Evolutionary conservation across 148 eudicot genomes (phyloP), one percentile per base, ranked within the genome.

Genomic region (Chenopodium formosanum): DNA sequence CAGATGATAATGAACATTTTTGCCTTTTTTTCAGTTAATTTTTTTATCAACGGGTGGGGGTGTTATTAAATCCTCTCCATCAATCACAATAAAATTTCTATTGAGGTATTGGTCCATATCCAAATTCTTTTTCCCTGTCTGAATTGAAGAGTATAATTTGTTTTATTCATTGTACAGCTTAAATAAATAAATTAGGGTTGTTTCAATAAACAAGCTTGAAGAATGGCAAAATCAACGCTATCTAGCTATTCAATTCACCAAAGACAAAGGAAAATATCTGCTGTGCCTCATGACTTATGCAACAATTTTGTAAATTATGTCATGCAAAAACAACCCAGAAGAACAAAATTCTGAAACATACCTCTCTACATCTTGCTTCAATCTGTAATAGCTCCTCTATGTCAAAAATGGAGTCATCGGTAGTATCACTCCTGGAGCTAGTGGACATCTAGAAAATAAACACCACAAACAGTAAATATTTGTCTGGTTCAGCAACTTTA

Each of bases 281-380:
- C 3, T 27, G 11, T 46, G 70, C 48, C 32, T 68, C 63, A 69
- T 34, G 48, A 48, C 37, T 60, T 46, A 12, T 37, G 32, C 66
- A 81, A 62, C 27, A 48, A 25, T 85, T 48, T 3, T 60, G 9
- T 1, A 46, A 27, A 52, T 70, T 48, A 31, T 29, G 31, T 31
- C 34, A 74, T 65, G 50, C 4, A 77, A 2, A 82, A 19, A 68
- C 70, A 73, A 74, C 10, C 52, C 67, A 64, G 2, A 44, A 78
- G 29, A 47, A 47, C 6, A 79, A 62, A 77, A 34, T 70, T 79
- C 77, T 79, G 44, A 40, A 77, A 76, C 34, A 70, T 91, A 94
- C 98, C 96, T 92, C 93, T 86, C 85, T 86, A 83, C 92, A 94
- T 83, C 97, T 87, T 82, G 86, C 89, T 85, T 88, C 87, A 71